Base-by-base conservation (phyloP, 768 basidiomycete genomes). In the Terana coerulea region DNA sequence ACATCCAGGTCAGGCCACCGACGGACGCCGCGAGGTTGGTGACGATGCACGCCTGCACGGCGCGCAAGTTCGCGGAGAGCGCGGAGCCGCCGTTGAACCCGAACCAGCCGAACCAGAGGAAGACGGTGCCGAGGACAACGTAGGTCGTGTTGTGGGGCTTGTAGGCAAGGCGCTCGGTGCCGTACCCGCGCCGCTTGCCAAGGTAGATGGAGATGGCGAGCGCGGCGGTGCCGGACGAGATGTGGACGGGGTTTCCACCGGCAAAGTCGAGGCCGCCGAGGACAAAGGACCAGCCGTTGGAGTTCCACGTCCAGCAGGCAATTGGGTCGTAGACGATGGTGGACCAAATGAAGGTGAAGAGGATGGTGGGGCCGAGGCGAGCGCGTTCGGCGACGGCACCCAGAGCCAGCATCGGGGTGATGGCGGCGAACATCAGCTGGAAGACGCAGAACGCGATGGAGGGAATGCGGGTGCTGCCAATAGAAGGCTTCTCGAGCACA, bases 171-270 rank as follows among this genome's bases (percentile, higher is more conserved):
- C 86, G 78, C 60, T 90, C 86, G 2, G 94, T 95, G 14, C 94
- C 95, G 56, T 91, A 98, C 1, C 94, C 95, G 28, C 87, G 75
- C 46, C 95, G 85, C 61, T 88, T 91, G 34, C 95, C 95, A 30
- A 99, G 85, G 66, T 86, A 97, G 61, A 93, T 71, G 22, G 88
- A 94, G 56, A 95, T 89, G 10, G 90, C 95, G 29, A 98, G 78
- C 1, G 91, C 95, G 1, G 92, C 93, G 0, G 84, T 84, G 41
- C 95, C 95, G 14, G 92, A 95, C 15, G 88, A 88, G 59, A 99
- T 98, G 65, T 99, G 95, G 55, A 99, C 93, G 19, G 95, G 95
- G n/a, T 91, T 95, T 47, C 95, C 95, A 25, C 95, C 95, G 8
- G 95, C 95, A 55, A 95, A 95, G 65, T 94, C 91, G 49, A 92